Conservation (phyloP, 2,329 filamentous ascomycete genomes). For the Hymenoscyphus fraxineus region DNA sequence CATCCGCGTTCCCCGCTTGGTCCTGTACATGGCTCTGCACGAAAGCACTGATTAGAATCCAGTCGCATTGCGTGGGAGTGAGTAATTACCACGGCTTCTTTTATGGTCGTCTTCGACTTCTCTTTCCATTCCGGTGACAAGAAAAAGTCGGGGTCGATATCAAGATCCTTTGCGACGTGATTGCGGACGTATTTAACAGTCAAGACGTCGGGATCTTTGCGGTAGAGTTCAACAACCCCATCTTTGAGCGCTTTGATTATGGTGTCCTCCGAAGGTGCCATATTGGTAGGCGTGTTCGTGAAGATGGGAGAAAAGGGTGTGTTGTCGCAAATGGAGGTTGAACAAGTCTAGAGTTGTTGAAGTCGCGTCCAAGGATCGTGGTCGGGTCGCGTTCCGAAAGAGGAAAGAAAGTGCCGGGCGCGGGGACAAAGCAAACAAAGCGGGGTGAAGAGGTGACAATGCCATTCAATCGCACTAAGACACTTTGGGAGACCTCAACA, state of each 20-base stretch:
- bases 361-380: conserved; percentile 6
- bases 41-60: conserved; percentile 3
- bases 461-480: too few relatives aligned
- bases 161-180: conserved; percentile 45
- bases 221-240: conserved; percentile 4
- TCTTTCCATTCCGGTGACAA: conserved; percentile 49
- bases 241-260: conserved; percentile 10
- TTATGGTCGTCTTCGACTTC: conserved; percentile 54
- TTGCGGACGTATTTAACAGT: conserved; percentile 56
- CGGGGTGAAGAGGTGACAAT: too few relatives aligned
- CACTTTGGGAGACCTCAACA: too few relatives aligned
- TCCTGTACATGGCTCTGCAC: background rate
- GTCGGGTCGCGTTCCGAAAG: conserved; percentile 1
- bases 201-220: conserved; percentile 37
- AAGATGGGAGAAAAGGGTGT: background rate
- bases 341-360: conserved; percentile 6
- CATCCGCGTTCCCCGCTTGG: conserved; percentile 9
- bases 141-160: conserved; percentile 50
- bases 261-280: conserved; percentile 12
- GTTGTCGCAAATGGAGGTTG: background rate
- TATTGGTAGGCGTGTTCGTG: background rate
- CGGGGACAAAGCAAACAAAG: too few relatives aligned
- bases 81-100: conserved; percentile 46
- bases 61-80: background rate
- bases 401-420: background rate